Evolutionary conservation across 1,284 basidiomycete genomes (phyloP).

Genomic region (Tranzscheliella williamsii): DNA sequence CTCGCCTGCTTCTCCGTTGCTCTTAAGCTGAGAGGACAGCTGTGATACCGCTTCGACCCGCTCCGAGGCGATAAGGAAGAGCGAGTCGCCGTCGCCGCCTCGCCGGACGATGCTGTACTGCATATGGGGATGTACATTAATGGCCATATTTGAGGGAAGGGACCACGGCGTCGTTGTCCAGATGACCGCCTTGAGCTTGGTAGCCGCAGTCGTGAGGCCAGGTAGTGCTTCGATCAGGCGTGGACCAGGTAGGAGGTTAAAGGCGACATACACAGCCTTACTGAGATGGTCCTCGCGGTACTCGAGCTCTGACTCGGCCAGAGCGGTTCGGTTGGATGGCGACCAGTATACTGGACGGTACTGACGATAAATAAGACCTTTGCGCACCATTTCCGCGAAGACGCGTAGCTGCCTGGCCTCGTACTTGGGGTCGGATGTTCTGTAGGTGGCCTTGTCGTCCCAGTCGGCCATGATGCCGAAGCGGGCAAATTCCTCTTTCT

Average conservation of each 20-base stretch:
- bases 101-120: constrained; percentile 70
- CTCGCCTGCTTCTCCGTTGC: not conserved
- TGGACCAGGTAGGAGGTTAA: constrained; percentile 63
- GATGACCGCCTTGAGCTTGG: constrained; percentile 71
- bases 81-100: constrained; percentile 50
- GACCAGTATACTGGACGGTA: constrained; percentile 93
- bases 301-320: constrained; percentile 91
- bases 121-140: constrained; percentile 78
- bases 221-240: constrained; percentile 10
- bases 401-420: constrained; percentile 85
- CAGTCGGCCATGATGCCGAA: constrained; percentile 94
- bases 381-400: constrained; percentile 80
- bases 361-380: constrained; percentile 81
- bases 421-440: constrained; percentile 71
- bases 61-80: constrained; percentile 74
- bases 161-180: constrained; percentile 99
- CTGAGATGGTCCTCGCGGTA: constrained; percentile 89
- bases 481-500: constrained; percentile 78
- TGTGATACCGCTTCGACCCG: constrained; percentile 64
- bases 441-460: constrained; percentile 74
- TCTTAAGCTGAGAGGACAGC: constrained; percentile 1
- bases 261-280: constrained; percentile 82
- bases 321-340: constrained; percentile 87
- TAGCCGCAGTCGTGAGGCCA: constrained; percentile 46
- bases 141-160: constrained; percentile 91